Percentiles rank a stretch among this genome's conserved stretches.
These are phyloP conservation scores for Sugiyamaella castrensis DNA, from an alignment of 1,139 yeast species.

Conservation along the genomic window DNA sequence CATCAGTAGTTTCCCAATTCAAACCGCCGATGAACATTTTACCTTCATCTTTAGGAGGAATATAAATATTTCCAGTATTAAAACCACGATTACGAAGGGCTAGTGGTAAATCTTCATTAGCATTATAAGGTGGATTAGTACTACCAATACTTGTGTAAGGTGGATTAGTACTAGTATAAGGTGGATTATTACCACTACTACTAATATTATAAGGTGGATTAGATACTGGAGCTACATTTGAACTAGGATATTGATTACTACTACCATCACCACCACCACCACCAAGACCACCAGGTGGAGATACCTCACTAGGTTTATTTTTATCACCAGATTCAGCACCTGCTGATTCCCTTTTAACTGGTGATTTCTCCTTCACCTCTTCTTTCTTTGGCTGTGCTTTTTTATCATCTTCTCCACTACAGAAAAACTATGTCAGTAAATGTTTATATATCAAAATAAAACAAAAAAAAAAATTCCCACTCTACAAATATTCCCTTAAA, in stretches of 20 bases:
- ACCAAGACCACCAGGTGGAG: slow-evolving; percentile 10
- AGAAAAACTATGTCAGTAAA: slow-evolving; percentile 16
- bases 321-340: neutral
- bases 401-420: slow-evolving; percentile 24
- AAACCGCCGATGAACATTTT: slow-evolving; percentile 98
- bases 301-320: neutral
- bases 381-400: slow-evolving; percentile 26
- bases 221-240: slow-evolving; percentile 3
- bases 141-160: neutral
- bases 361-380: slow-evolving; percentile 3
- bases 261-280: no score
- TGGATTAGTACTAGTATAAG: no score
- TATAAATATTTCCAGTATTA: slow-evolving; percentile 41
- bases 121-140: slow-evolving; percentile 4
- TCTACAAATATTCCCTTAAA: neutral
- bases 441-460: slow-evolving; percentile 6
- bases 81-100: slow-evolving; percentile 30
- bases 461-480: slow-evolving; percentile 2
- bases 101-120: slow-evolving; percentile 17
- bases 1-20: slow-evolving; percentile 98
- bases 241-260: neutral
- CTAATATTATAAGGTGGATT: no score
- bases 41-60: slow-evolving; percentile 54
- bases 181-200: no score
- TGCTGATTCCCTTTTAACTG: slow-evolving; percentile 6